phyloP scores from a whole-genome alignment of 495 filamentous ascomycete genomes.

The Podospora pseudocomata region DNA sequence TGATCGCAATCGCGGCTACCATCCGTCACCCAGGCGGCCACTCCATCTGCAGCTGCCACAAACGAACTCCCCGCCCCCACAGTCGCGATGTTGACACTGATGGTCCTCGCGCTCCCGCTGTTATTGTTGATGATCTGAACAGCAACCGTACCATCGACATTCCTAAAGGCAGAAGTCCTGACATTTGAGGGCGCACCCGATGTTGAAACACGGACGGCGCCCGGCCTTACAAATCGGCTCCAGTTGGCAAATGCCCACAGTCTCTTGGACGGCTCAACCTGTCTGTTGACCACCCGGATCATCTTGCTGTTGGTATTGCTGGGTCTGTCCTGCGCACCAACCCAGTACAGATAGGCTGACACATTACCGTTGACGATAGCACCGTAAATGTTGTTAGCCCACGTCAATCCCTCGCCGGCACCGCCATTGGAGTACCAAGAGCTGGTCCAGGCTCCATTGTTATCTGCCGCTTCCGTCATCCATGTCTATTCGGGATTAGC shows the following conservation, averaged over 20 bases:
- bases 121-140: constrained; percentile 51
- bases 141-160: constrained; percentile 42
- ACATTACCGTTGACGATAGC: constrained; percentile 42
- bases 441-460: constrained; percentile 41
- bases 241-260: constrained; percentile 51
- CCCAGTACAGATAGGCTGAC: constrained; percentile 53
- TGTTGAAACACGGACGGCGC: constrained; percentile 42
- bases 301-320: constrained; percentile 42
- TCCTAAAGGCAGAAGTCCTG: constrained; percentile 43
- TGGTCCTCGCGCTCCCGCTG: constrained; percentile 18
- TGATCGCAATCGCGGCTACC: not conserved
- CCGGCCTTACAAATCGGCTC: constrained; percentile 44
- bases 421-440: constrained; percentile 48
- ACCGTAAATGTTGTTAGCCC: constrained; percentile 52
- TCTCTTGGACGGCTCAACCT: constrained; percentile 36
- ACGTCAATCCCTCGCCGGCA: constrained; percentile 50
- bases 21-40: constrained; percentile 4
- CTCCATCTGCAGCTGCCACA: not conserved
- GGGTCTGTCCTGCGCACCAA: constrained; percentile 40
- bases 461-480: constrained; percentile 53
- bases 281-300: constrained; percentile 33
- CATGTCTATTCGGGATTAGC: constrained; percentile 28
- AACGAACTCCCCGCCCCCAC: not conserved
- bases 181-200: constrained; percentile 31
- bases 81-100: not conserved